Conservation (phyloP, 2,329 filamentous ascomycete genomes). For the Penicillium sp. region DNA sequence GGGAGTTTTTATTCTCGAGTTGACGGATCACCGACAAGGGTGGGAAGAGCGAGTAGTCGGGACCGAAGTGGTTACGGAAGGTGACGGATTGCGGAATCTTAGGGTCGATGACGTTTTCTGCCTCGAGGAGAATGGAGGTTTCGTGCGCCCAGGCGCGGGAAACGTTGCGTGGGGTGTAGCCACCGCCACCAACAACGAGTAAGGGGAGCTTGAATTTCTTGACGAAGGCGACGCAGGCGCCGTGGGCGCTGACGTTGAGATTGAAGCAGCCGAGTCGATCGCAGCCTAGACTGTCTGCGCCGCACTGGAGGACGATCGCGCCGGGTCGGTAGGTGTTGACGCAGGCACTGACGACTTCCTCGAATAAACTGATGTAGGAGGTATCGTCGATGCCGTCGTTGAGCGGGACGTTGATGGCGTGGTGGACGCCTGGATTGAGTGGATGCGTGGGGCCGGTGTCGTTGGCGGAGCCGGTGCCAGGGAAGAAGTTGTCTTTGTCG, state of each 20-base stretch:
- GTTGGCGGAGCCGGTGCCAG: conserved; percentile 80
- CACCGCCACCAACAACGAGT: conserved; percentile 87
- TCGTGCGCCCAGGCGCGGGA: conserved; percentile 96
- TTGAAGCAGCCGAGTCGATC: conserved; percentile 95
- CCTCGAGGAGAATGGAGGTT: conserved; percentile 80
- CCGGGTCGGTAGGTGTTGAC: conserved; percentile 80
- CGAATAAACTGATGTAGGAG: conserved; percentile 82
- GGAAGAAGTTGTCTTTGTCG: conserved; percentile 78
- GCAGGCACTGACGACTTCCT: conserved; percentile 70
- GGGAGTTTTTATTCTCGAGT: conserved; percentile 72
- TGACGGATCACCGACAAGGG: conserved; percentile 67
- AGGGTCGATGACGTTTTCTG: conserved; percentile 64
- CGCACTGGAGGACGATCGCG: conserved; percentile 91
- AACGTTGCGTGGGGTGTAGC: conserved; percentile 94
- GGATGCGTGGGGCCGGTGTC: conserved; percentile 80
- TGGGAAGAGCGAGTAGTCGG: conserved; percentile 82
- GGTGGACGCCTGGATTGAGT: conserved; percentile 80
- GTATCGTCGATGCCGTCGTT: conserved; percentile 87
- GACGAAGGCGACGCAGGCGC: conserved; percentile 82
- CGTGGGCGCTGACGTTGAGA: conserved; percentile 90
- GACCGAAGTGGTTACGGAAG: conserved; percentile 82
- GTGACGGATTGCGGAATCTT: conserved; percentile 75
- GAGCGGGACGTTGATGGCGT: conserved; percentile 84
- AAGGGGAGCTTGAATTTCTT: conserved; percentile 76
- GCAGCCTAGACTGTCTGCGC: conserved; percentile 88